A percentile compares a stretch with the other conserved stretches of the same genome.
Conservation (phyloP, 2,329 filamentous ascomycete species). For the Ceratocystis colombiana region DNA sequence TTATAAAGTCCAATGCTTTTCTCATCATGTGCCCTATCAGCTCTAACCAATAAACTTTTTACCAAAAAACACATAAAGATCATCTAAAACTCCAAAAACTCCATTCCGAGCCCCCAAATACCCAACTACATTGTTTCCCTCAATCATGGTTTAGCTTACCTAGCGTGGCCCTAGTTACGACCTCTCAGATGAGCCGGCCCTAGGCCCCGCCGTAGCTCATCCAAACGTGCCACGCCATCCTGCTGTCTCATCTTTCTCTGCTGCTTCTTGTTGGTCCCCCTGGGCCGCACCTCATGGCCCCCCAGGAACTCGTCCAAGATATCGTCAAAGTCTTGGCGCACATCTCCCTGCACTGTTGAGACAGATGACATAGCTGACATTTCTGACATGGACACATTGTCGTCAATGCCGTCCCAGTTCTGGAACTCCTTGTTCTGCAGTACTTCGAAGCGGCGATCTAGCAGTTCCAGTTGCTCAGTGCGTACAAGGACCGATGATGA, state of each 20-base stretch:
- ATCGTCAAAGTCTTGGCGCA: conserved; percentile 70
- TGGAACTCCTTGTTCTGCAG: conserved; percentile 65
- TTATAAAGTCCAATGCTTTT: too few species aligned
- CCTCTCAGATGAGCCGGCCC: conserved; percentile 59
- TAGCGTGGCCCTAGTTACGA: conserved; percentile 15
- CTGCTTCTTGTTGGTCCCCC: conserved; percentile 62
- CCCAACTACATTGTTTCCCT: not conserved
- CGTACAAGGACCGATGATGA: conserved; percentile 76
- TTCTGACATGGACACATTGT: conserved; percentile 43
- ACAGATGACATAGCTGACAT: conserved; percentile 52
- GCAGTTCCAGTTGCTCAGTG: conserved; percentile 72
- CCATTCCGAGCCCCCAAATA: not conserved
- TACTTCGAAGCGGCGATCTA: conserved; percentile 86
- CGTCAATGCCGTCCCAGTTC: conserved; percentile 32
- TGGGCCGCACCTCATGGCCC: conserved; percentile 34
- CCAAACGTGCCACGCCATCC: conserved; percentile 76
- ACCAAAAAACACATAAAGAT: not conserved
- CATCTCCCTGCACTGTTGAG: conserved; percentile 57
- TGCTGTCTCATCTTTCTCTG: conserved; percentile 73
- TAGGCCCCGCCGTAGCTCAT: conserved; percentile 72
- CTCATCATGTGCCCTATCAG: too few species aligned
- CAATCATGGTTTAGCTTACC: not conserved
- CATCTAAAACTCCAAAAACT: conserved; percentile 3
- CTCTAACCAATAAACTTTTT: too few species aligned
- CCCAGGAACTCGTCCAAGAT: conserved; percentile 92